Evolutionary conservation across 345 rosid genomes (phyloP), one percentile per base, ranked within the genome.

Genomic region (Brassica nigra): DNA sequence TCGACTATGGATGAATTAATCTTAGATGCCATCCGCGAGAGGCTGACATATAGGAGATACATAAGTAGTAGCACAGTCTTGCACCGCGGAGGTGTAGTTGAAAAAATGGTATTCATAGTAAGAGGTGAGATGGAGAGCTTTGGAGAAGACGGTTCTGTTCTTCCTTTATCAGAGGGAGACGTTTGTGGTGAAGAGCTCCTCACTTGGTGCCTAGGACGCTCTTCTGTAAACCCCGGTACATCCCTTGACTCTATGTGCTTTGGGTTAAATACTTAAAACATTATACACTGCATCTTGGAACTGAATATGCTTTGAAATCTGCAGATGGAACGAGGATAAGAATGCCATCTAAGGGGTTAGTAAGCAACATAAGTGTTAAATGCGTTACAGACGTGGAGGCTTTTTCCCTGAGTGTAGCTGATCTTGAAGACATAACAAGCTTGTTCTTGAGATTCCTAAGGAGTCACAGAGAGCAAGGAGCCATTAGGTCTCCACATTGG

Each of bases 171-270:
- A 1, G 96, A 88, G 77, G 98, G 98, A 9, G 90, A 87, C 74
- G 90, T 86, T 36, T 89, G 92, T 15, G 97, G 97, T 6, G 98
- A 94, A 82, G 98, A 94, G 78, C 98, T 94, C 14, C 90, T 94
- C 69, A 83, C 92, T 8, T 92, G 94, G 97, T 89, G 91, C 78
- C 96, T 92, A 10, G 97, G 87, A 79, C 90, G 87, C 84, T 88
- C 89, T 84, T 86, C 90, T 4, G 83, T 86, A 15, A 78, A 76
- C 81, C 86, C 78, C 70, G 97, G 97, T 90, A 84, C 68, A 49
- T 16, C 67, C 12, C 69, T 74, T 79, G 52, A 44, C n/a, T 44
- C 52, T 44, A 44, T 44, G 5, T 44, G 52, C 52, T 44, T 11
- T 42, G n/a, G 12, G 47, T 39, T 39, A 39, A 8, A 8, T 6